Evolutionary conservation across 257 asterid genomes (phyloP), one percentile per base, ranked within the genome.

Genomic region (Scutellaria barbata): DNA sequence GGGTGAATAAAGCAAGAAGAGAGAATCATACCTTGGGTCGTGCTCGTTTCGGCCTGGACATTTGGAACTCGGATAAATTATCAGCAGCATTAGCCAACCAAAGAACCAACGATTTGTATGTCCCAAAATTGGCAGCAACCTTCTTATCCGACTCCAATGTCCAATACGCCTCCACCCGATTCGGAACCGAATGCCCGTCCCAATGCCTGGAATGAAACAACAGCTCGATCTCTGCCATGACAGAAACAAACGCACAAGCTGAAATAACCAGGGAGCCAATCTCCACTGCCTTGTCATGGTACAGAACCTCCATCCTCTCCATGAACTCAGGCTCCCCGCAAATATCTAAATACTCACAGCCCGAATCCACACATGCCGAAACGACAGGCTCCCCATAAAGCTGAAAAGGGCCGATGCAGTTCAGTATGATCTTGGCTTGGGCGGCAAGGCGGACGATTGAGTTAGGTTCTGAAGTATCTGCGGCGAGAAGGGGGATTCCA

Each of bases 311-410:
- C 84, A 83, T 81, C 63, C 68, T 82, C 89, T 90, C 97, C 96
- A 88, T 88, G 68, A 90, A 88, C 78, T 87, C 97, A 3, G 96
- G 90, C 65, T 90, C 97, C 33, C 97, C 97, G 14, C 83, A 79
- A 5, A 90, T 88, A 63, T 90, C 97, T 74, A 90, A 52, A 70
- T 88, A 90, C 67, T 88, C 96, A 46, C 96, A 88, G 17, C 95
- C 97, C 48, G 68, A 20, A 0, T 81, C 95, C 20, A 78, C 83
- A 71, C 96, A 90, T 9, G 95, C 96, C 35, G 77, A 60, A 10
- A 90, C 94, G 0, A 90, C 95, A 5, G 95, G 88, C 78, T 87
- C 78, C 6, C 97, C 96, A 45, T 87, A 84, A 11, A 85, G 83
- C 5, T 86, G 87, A 55, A 91, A 91, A 4, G 96, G 97, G 18